phyloP scores from a whole-genome alignment of 2,329 filamentous ascomycete species.

The Coniochaeta prunicola region DNA sequence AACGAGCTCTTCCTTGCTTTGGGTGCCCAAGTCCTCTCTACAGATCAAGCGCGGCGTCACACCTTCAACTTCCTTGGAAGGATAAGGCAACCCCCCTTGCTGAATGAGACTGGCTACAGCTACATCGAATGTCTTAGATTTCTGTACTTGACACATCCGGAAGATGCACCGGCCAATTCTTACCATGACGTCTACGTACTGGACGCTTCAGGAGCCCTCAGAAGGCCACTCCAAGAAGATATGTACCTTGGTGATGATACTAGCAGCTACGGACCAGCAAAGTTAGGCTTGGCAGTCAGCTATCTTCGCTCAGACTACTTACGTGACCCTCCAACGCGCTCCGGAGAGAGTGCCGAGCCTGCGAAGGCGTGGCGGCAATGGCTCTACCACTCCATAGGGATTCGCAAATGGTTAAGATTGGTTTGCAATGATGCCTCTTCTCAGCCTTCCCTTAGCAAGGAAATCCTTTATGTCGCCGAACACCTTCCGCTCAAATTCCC shows the following conservation, averaged over 20 bases:
- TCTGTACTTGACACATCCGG: not conserved
- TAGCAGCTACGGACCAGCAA: not conserved
- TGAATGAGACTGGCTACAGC: not conserved
- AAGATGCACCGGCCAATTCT: not conserved
- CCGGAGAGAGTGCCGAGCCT: not conserved
- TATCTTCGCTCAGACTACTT: conserved; percentile 12
- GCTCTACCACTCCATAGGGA: not conserved
- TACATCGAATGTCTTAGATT: not conserved
- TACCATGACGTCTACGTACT: conserved; percentile 3
- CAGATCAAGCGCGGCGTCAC: not conserved
- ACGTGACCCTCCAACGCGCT: not conserved
- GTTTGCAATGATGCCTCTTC: not conserved
- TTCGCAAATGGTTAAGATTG: not conserved
- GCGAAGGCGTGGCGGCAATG: not conserved
- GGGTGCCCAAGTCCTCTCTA: not conserved
- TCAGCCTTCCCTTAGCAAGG: not conserved
- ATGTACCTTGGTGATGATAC: not conserved
- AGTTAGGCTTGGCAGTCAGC: not conserved
- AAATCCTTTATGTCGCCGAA: conserved; percentile 8
- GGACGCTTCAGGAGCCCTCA: not conserved
- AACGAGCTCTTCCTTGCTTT: not conserved
- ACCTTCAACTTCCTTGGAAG: not conserved
- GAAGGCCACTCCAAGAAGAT: not conserved
- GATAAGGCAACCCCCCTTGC: not conserved
- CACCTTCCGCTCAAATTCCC: not conserved